Base-by-base conservation (phyloP, 2,329 filamentous ascomycete species). In the Sporothrix luriei region DNA sequence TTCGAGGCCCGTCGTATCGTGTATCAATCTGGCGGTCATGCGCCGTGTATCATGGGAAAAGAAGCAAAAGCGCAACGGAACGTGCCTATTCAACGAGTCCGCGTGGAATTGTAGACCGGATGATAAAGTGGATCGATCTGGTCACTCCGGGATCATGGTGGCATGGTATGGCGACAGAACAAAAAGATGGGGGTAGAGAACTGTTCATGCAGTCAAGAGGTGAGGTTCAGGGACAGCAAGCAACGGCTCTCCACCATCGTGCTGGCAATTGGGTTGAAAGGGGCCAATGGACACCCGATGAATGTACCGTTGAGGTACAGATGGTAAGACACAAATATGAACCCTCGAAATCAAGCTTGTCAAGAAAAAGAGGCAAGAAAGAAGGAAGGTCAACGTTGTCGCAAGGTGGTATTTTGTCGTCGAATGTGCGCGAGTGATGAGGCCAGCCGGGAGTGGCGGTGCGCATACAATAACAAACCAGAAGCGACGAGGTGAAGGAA, bases 91-190 rank as follows among this genome's bases (percentile, higher is more conserved):
- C 62, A 65, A 49, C 62, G 29, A 65, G 51, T 51, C 52, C 38
- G 54, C 57, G 48, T 48, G 40, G 24, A 51, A 33, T 38, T 46
- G 26, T 33, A 68, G 19, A 40, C 19, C 54, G n/a, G 38, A 11
- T 26, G 26, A 1, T 21, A 40, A 51, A 21, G 19, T 51, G 40
- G 38, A 68, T 68, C 66, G 19, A 68, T 54, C 16, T 43, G 21
- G 66, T 59, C 24, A 68, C 40, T 40, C n/a, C 40, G 43, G n/a
- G 54, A 21, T 68, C 66, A 61, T 51, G 66, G 54, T 61, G 43
- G 26, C 66, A 68, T 68, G 54, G 54, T 61, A 40, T 65, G 62
- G 19, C 62, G 6, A 38, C 16, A 52, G 13, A 38, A 62, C 40
- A 26, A 48, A 48, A 48, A 51, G 13, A 51, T 5, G 66, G 43